Percentiles rank a stretch among this genome's conserved stretches.
Conservation (phyloP, 2,329 filamentous ascomycete genomes). For the Epichloe coenophiala region DNA sequence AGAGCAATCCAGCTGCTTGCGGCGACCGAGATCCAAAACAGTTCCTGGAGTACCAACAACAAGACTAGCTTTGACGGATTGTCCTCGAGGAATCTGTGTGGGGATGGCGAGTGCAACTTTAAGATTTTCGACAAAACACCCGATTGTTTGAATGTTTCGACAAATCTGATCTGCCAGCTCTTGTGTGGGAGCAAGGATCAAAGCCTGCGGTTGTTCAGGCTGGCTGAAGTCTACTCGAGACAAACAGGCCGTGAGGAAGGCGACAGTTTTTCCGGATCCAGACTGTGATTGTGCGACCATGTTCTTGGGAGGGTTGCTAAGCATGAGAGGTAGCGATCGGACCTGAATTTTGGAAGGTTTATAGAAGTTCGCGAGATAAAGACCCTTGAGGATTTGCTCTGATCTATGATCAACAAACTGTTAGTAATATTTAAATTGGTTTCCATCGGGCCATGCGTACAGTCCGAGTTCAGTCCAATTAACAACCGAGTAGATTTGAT, state of each 20-base stretch:
- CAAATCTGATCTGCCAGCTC: slow-evolving; percentile 93
- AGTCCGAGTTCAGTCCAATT: slow-evolving; percentile 6
- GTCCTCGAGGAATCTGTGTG: slow-evolving; percentile 54
- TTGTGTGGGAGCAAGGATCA: slow-evolving; percentile 82
- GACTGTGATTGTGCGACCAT: slow-evolving; percentile 99
- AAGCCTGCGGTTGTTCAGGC: slow-evolving; percentile 62
- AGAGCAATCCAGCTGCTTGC: slow-evolving; percentile 57
- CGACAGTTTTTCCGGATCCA: slow-evolving; percentile 93
- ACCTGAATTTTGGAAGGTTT: slow-evolving; percentile 98
- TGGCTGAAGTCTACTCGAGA: slow-evolving; percentile 66
- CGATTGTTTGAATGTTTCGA: slow-evolving; percentile 71
- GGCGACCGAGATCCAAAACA: slow-evolving; percentile 73
- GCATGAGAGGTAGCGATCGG: slow-evolving; percentile 77
- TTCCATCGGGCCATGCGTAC: neutral
- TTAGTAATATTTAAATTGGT: neutral
- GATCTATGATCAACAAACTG: slow-evolving; percentile 13
- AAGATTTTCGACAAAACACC: slow-evolving; percentile 66
- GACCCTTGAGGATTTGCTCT: slow-evolving; percentile 56
- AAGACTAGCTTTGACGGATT: slow-evolving; percentile 60
- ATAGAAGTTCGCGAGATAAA: slow-evolving; percentile 71
- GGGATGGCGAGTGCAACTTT: slow-evolving; percentile 68
- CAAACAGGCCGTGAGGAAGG: slow-evolving; percentile 86
- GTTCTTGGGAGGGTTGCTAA: slow-evolving; percentile 75
- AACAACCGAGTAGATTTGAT: slow-evolving; percentile 4
- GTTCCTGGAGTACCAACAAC: slow-evolving; percentile 92